Evolutionary conservation across 345 rosid species (phyloP), one percentile per base, ranked within the genome.

Genomic region (Aquilaria malaccensis): DNA sequence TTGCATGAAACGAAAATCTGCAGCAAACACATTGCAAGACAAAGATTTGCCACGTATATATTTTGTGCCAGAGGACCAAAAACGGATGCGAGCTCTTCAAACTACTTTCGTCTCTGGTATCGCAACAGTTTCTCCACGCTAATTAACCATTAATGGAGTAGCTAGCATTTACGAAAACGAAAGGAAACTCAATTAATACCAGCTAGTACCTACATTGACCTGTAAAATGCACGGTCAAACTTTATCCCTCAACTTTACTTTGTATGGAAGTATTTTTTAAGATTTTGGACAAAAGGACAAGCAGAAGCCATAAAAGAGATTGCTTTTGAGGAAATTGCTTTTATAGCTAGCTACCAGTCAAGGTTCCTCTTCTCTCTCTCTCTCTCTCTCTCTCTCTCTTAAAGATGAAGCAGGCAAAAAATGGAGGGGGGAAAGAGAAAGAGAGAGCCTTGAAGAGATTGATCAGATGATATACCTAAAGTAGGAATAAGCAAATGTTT

Each of bases 401-500:
- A 64, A 50, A 60, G 50, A 55, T 31, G 51, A 52, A 13, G 43
- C 50, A 33, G 9, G 66, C 3, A 73, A 53, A 67, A 64, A 41
- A 48, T 52, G 29, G 43, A 48, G 58, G 67, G 13, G 49, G 59
- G 76, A 66, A 70, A 70, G 57, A 74, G 65, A 72, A 71, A 51
- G 66, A 72, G 78, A 72, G 63, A 62, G 72, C 37, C 64, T 72
- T 67, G 67, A 56, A 67, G 71, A 70, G 48, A 53, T 29, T 54
- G 66, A 67, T 74, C 70, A 71, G 79, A 72, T 74, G 43, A 37
- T 37, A 37, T 37, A 72, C 83, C 76, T 70, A 70, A 78, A 80
- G 83, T 78, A 65, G 85, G 85, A 76, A 80, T 78, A 83, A 68
- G 81, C 85, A 78, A 77, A 83, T 83, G 85, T 80, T 83, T 76